Base-by-base conservation (phyloP, 1,284 basidiomycete genomes). In the Exobasidium cylindrosporum region DNA sequence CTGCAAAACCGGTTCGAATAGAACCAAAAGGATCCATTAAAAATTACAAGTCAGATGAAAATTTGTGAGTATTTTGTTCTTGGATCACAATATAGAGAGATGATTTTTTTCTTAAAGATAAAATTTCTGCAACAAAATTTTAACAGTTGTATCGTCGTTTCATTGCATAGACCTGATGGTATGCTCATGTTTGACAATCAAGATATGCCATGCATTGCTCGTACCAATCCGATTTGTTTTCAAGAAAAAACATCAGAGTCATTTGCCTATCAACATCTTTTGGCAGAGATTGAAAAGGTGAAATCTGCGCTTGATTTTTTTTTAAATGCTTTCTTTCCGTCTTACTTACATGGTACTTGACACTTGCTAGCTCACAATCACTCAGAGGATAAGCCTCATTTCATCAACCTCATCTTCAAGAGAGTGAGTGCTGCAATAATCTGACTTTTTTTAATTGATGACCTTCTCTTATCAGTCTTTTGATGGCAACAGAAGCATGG, bases 71-170 rank as follows among this genome's bases (percentile, higher is more conserved):
- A n/a, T n/a, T n/a, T n/a, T n/a, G n/a, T n/a, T n/a, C n/a, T n/a
- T n/a, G n/a, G n/a, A n/a, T n/a, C n/a, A n/a, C n/a, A n/a, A n/a
- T n/a, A n/a, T n/a, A n/a, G n/a, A n/a, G n/a, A n/a, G n/a, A n/a
- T n/a, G n/a, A n/a, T n/a, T n/a, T n/a, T n/a, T n/a, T n/a, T n/a
- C n/a, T n/a, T n/a, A n/a, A n/a, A n/a, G n/a, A n/a, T n/a, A n/a
- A n/a, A n/a, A n/a, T n/a, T n/a, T n/a, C n/a, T n/a, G n/a, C n/a
- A n/a, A n/a, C n/a, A n/a, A n/a, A n/a, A n/a, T n/a, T n/a, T n/a
- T n/a, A n/a, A n/a, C n/a, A n/a, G n/a, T n/a, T 50, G 47, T 21
- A 24, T 50, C 47, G 24, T 50, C 21, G 24, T 50, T 21, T 50
- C 47, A 31, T 23, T 50, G 47, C 47, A 50, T 50, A 31, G 47